A percentile compares a stretch with the other conserved stretches of the same genome.
Evolutionary conservation across 352 stramenopile species (phyloP).

Genomic region (Phytophthora cactorum): DNA sequence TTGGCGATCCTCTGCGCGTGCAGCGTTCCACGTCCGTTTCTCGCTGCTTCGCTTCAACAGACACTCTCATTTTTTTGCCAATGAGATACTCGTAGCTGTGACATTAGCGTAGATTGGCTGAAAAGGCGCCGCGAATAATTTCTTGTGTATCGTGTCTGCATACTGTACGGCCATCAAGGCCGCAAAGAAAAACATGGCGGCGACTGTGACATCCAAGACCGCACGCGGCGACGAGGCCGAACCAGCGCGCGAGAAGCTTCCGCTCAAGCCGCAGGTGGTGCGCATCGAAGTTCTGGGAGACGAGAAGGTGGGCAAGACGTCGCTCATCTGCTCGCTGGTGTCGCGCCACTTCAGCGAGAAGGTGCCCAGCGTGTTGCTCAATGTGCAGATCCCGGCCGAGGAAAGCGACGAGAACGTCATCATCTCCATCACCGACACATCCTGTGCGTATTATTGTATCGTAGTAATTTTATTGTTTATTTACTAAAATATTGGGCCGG

Average conservation of each 20-base stretch:
- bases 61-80: slow-evolving; percentile 20
- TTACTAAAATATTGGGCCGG: background rate
- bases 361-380: slow-evolving; percentile 85
- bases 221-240: slow-evolving; percentile 32
- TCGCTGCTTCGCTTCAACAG: slow-evolving; percentile 19
- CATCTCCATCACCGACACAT: slow-evolving; percentile 91
- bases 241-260: slow-evolving; percentile 52
- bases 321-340: slow-evolving; percentile 91
- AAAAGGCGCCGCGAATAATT: background rate
- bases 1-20: background rate
- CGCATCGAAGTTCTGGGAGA: slow-evolving; percentile 90
- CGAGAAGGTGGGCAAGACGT: slow-evolving; percentile 92
- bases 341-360: slow-evolving; percentile 90
- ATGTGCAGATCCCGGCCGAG: slow-evolving; percentile 89
- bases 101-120: slow-evolving; percentile 11
- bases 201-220: slow-evolving; percentile 35
- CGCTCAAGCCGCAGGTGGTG: slow-evolving; percentile 81
- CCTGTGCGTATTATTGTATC: slow-evolving; percentile 49
- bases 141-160: slow-evolving; percentile 10
- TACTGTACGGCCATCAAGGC: background rate
- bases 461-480: background rate
- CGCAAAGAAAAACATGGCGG: slow-evolving; percentile 34
- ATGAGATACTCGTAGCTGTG: slow-evolving; percentile 10
- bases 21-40: slow-evolving; percentile 10
- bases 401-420: slow-evolving; percentile 91